These are phyloP conservation scores for Ophiostoma sp. DNA, from an alignment of 2,329 filamentous ascomycete genomes.

Conservation along the genomic window DNA sequence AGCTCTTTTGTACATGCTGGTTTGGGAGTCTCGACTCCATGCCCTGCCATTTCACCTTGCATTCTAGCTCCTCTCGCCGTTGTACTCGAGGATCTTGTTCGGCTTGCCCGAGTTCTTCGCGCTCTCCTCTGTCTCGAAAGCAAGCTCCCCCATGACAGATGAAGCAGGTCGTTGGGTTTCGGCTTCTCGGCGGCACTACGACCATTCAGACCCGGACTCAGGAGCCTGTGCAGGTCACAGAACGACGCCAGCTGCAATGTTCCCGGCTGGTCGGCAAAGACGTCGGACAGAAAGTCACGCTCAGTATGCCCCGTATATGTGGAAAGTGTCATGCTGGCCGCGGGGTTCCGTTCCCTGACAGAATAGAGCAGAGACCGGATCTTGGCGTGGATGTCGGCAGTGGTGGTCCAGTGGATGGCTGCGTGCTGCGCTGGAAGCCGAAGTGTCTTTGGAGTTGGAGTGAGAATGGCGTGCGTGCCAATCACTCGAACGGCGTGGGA, in stretches of 20 bases:
- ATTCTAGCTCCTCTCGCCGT: not conserved
- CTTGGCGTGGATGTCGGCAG: not conserved
- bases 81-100: not conserved
- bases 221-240: not conserved
- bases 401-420: not conserved
- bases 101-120: not conserved
- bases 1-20: not conserved
- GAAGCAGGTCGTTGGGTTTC: not conserved
- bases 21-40: not conserved
- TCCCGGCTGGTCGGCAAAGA: not conserved
- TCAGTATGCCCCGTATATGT: not conserved
- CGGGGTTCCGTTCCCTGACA: not conserved
- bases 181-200: no score
- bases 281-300: not conserved
- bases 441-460: not conserved
- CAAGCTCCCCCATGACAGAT: not conserved
- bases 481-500: not conserved
- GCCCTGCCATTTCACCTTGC: not conserved
- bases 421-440: not conserved
- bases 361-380: not conserved
- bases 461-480: not conserved
- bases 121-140: not conserved
- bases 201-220: not conserved
- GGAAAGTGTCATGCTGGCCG: not conserved
- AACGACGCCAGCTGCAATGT: not conserved